phyloP scores from a whole-genome alignment of 371 early-diverging fungal species.

The Actinomortierella ambigua region DNA sequence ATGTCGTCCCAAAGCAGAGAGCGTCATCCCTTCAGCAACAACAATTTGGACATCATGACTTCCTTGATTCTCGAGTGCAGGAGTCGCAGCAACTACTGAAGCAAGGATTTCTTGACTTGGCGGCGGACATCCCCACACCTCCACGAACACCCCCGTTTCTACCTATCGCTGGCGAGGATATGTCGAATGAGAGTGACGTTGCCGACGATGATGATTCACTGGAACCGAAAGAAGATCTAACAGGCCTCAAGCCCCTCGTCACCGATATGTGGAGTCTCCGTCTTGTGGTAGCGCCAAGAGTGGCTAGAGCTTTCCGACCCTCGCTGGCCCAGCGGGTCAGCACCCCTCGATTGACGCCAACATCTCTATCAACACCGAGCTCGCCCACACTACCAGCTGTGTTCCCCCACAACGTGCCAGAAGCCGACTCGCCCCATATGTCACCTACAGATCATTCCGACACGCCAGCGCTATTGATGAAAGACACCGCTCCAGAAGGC shows the following conservation, averaged over 20 bases:
- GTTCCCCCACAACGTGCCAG: no score
- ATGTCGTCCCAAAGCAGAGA: no score
- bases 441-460: no score
- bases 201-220: conserved; percentile 13
- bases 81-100: no score
- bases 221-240: conserved; percentile 23
- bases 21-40: no score
- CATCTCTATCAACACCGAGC: neutral
- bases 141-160: conserved; percentile 37
- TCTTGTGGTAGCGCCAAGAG: no score
- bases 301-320: conserved; percentile 26
- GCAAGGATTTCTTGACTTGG: neutral
- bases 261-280: conserved; percentile 44
- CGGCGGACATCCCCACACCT: conserved; percentile 34
- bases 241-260: conserved; percentile 28
- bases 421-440: no score
- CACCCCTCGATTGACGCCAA: conserved; percentile 19
- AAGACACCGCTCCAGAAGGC: no score
- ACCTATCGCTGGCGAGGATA: conserved; percentile 3
- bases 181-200: neutral
- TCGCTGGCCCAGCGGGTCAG: conserved; percentile 47
- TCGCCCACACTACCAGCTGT: no score
- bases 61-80: neutral
- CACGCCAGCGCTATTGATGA: no score
- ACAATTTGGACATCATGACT: no score